phyloP scores from a whole-genome alignment of 78 protist genomes.

The Guillardia theta region DNA sequence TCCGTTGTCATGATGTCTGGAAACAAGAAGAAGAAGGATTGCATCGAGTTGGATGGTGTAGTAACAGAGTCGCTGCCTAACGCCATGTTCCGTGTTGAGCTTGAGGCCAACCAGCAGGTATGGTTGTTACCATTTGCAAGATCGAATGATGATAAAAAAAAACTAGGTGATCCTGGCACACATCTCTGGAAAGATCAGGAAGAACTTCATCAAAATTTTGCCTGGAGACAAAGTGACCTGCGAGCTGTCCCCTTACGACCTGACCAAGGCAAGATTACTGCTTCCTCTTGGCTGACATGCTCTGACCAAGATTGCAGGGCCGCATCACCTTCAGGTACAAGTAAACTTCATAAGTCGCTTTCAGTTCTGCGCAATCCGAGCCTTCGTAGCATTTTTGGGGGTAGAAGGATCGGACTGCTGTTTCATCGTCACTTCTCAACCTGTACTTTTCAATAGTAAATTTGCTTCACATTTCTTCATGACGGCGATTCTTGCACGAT shows the following conservation, averaged over 20 bases:
- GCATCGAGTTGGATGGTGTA: background rate
- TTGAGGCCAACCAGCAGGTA: constrained; percentile 34
- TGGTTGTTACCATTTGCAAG: background rate
- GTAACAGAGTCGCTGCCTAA: constrained; percentile 41
- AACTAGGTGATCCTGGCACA: constrained; percentile 29
- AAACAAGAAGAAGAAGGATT: background rate
- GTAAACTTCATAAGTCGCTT: no score
- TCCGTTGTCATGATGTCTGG: no score
- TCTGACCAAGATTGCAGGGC: background rate
- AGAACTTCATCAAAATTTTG: constrained; percentile 46
- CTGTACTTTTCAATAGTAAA: no score
- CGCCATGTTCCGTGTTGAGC: constrained; percentile 44
- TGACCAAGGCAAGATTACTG: constrained; percentile 25
- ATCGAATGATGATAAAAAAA: background rate
- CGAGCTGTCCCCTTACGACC: constrained; percentile 45
- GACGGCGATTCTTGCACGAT: no score
- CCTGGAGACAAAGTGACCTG: constrained; percentile 39
- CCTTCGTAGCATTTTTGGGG: no score
- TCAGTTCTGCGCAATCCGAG: no score
- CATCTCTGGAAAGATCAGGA: constrained; percentile 49
- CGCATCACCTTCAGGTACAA: constrained; percentile 11
- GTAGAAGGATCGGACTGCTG: no score
- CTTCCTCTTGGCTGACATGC: background rate
- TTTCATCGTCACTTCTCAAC: no score
- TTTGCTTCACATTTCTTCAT: no score